These are phyloP conservation scores for Eimeria zaria DNA, from an alignment of 169 alveolate genomes.

Conservation along the genomic window DNA sequence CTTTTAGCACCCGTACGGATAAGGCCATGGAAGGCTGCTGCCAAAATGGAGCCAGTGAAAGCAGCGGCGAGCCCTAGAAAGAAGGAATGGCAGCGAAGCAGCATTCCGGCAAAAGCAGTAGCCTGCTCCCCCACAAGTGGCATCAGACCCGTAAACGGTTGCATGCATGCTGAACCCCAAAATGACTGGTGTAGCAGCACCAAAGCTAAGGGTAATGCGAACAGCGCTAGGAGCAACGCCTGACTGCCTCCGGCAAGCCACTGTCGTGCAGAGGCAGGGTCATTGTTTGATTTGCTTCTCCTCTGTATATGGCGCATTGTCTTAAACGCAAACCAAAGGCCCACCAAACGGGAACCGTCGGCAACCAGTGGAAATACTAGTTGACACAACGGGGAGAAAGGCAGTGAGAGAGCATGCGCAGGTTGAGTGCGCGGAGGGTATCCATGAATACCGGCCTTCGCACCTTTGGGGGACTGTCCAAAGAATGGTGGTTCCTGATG, in stretches of 20 bases:
- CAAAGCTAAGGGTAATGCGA: slow-evolving; percentile 21
- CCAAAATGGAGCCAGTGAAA: slow-evolving; percentile 23
- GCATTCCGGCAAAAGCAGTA: background rate
- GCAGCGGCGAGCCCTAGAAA: slow-evolving; percentile 52
- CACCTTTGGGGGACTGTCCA: slow-evolving; percentile 52
- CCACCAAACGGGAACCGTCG: slow-evolving; percentile 49
- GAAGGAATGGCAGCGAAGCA: slow-evolving; percentile 24
- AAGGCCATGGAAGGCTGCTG: slow-evolving; percentile 43
- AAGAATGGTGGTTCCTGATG: slow-evolving; percentile 42
- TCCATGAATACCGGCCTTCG: slow-evolving; percentile 35
- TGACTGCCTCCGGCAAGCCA: slow-evolving; percentile 42
- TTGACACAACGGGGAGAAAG: slow-evolving; percentile 2
- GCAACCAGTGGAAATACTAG: slow-evolving; percentile 38
- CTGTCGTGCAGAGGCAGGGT: background rate
- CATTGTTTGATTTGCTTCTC: background rate
- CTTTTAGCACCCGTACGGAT: background rate
- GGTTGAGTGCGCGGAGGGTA: slow-evolving; percentile 43
- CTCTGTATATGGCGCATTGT: background rate
- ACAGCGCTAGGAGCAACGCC: background rate
- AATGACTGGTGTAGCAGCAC: slow-evolving; percentile 33
- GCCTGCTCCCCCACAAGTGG: slow-evolving; percentile 60
- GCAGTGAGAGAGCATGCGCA: background rate
- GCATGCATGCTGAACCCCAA: slow-evolving; percentile 43
- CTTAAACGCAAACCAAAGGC: slow-evolving; percentile 53
- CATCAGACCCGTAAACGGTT: slow-evolving; percentile 15